A percentile compares a stretch with the other conserved stretches of the same genome.
Conservation (phyloP, 495 filamentous ascomycete genomes). For the Aspergillus avenaceus region DNA sequence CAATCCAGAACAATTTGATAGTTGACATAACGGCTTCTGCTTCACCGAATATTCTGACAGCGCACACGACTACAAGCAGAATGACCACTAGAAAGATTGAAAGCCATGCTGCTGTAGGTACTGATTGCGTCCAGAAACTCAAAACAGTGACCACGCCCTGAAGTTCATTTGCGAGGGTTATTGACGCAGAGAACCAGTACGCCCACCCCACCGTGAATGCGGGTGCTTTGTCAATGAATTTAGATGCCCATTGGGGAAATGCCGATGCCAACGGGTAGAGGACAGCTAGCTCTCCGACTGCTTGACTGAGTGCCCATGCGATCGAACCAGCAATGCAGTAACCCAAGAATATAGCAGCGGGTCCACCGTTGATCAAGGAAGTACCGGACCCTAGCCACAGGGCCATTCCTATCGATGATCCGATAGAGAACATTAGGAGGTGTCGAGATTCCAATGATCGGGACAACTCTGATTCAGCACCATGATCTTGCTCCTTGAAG, state of each 20-base stretch:
- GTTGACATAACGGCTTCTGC: constrained; percentile 46
- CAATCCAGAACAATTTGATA: constrained; percentile 46
- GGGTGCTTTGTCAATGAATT: constrained; percentile 44
- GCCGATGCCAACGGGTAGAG: constrained; percentile 54
- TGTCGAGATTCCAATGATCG: constrained; percentile 25
- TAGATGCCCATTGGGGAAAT: constrained; percentile 41
- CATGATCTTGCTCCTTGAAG: constrained; percentile 10
- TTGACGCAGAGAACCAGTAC: constrained; percentile 42
- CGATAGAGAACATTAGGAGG: constrained; percentile 30
- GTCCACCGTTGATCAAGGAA: constrained; percentile 19
- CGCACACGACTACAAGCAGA: constrained; percentile 39
- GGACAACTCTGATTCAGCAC: constrained; percentile 22
- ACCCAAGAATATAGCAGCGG: constrained; percentile 44
- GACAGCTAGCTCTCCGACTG: constrained; percentile 43
- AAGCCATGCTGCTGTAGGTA: constrained; percentile 45
- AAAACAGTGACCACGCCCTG: constrained; percentile 55
- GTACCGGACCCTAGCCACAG: constrained; percentile 24
- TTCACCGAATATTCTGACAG: constrained; percentile 50
- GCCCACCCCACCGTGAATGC: constrained; percentile 51
- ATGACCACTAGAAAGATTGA: constrained; percentile 41
- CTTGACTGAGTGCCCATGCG: constrained; percentile 32
- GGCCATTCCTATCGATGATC: constrained; percentile 29
- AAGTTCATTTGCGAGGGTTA: constrained; percentile 44
- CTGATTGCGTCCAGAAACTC: constrained; percentile 47
- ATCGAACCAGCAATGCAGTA: constrained; percentile 32